These are phyloP conservation scores for Penicillium paneum DNA, from an alignment of 2,329 filamentous ascomycete genomes.

Conservation along the genomic window DNA sequence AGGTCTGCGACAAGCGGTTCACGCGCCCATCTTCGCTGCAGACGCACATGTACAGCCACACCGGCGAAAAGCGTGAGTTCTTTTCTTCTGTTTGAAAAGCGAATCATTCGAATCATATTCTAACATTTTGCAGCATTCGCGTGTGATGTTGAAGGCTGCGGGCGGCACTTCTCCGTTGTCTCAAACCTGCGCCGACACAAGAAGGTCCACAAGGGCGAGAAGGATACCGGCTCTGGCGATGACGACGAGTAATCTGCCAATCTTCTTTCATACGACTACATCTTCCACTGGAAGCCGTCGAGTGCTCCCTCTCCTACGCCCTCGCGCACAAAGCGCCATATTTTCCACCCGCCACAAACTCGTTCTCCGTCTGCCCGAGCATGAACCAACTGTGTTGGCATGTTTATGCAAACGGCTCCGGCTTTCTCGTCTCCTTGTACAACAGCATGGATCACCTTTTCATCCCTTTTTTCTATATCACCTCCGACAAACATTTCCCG, in stretches of 20 bases:
- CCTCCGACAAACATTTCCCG: constrained; percentile 9
- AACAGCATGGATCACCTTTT: constrained; percentile 25
- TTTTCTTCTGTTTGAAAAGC: not conserved
- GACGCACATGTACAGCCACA: constrained; percentile 98
- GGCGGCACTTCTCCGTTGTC: constrained; percentile 93
- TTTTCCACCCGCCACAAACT: constrained; percentile 1
- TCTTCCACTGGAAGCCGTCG: constrained; percentile 11
- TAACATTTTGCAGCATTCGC: constrained; percentile 66
- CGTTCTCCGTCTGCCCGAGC: constrained; percentile 6
- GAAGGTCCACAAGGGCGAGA: constrained; percentile 82
- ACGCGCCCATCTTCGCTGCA: constrained; percentile 90
- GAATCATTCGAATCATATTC: constrained; percentile 3
- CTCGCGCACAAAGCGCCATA: constrained; percentile 6
- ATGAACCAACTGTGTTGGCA: constrained; percentile 20
- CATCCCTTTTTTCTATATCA: not conserved
- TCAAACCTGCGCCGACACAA: constrained; percentile 91
- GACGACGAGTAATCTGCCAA: constrained; percentile 38
- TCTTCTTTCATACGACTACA: constrained; percentile 5
- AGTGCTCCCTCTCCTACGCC: constrained; percentile 10
- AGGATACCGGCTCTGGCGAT: constrained; percentile 39
- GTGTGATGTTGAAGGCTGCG: constrained; percentile 91
- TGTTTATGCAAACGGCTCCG: not conserved
- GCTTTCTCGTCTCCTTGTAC: constrained; percentile 28
- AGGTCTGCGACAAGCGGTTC: constrained; percentile 97
- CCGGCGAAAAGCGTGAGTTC: constrained; percentile 91